Base-by-base conservation (phyloP, 108 stramenopile genomes). In the Skeletonema marinoi region DNA sequence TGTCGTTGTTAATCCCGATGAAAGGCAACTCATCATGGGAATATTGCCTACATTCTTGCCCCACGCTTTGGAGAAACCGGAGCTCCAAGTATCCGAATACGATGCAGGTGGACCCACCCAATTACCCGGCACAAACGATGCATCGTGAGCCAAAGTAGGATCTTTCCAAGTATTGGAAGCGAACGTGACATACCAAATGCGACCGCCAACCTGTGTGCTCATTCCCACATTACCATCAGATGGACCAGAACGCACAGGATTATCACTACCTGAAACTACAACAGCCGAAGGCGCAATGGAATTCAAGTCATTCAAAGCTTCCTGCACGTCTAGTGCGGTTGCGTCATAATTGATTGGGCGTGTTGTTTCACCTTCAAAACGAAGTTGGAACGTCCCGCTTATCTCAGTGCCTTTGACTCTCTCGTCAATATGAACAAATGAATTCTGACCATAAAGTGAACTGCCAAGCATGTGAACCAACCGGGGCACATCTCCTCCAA, bases 11-110 rank as follows among this genome's bases (percentile, higher is more conserved):
- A 96, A 81, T 0, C 87, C 85, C 13, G 75, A 72, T 32, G 51
- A 54, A 68, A 86, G 73, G 71, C 96, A 96, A 8, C 64, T 65
- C 10, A 95, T 84, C 16, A 75, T 54, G 25, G 81, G 81, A 32
- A 91, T 62, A 68, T 88, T 74, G 6, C 96, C 96, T 2, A 90
- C 89, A 78, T 95, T 94, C 71, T 86, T 92, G 31, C 96, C 96
- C 96, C 96, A 96, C 33, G 87, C 89, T 61, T 86, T 90, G 58
- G 90, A 88, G 70, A 89, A 89, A 1, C 92, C 93, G 14, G 89
- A 89, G 38, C 65, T 70, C 96, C 96, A 96, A 10, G 81, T 86
- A 74, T 91, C 93, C 33, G 59, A 60, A 65, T 84, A 84, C 8
- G 50, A 50, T 30, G 85, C 84, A 7, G 79, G 66, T 3, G 68